A percentile compares a stretch with the other conserved stretches of the same genome.
phyloP scores from a whole-genome alignment of 805 yeast species.

The Kodamaea leandrae region DNA sequence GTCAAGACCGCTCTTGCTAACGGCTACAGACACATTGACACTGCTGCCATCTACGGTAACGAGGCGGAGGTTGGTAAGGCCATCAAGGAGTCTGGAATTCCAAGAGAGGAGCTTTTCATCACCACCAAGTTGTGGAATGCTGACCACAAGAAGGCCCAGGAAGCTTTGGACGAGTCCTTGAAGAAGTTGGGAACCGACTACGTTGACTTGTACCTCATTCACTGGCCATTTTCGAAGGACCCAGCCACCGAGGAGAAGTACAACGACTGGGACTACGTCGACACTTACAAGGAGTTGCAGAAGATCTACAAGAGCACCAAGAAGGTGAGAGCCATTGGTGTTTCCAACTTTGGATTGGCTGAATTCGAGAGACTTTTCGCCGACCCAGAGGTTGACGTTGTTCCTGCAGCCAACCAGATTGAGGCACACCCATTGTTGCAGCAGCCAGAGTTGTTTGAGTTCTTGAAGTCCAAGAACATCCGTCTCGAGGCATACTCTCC shows the following conservation, averaged over 20 bases:
- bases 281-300: conserved; percentile 67
- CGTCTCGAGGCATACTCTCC: conserved; percentile 76
- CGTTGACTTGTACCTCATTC: conserved; percentile 74
- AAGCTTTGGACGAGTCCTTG: conserved; percentile 58
- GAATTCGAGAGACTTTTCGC: conserved; percentile 50
- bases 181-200: conserved; percentile 66
- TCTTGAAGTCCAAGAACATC: conserved; percentile 51
- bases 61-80: conserved; percentile 63
- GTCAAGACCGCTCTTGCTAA: conserved; percentile 58
- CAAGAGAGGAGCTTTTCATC: conserved; percentile 62
- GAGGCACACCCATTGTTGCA: conserved; percentile 75
- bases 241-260: conserved; percentile 30
- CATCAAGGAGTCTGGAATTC: conserved; percentile 54
- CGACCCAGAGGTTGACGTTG: conserved; percentile 46
- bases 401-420: conserved; percentile 72
- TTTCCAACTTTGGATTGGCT: conserved; percentile 64
- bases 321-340: conserved; percentile 67
- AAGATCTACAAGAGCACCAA: conserved; percentile 48
- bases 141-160: conserved; percentile 49
- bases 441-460: conserved; percentile 56
- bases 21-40: conserved; percentile 77
- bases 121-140: conserved; percentile 70
- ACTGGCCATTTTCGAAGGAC: conserved; percentile 72
- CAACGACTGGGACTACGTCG: conserved; percentile 42
- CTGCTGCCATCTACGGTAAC: conserved; percentile 67